These are phyloP conservation scores for Capronia coronata DNA, from an alignment of 2,329 filamentous ascomycete species.

Conservation along the genomic window DNA sequence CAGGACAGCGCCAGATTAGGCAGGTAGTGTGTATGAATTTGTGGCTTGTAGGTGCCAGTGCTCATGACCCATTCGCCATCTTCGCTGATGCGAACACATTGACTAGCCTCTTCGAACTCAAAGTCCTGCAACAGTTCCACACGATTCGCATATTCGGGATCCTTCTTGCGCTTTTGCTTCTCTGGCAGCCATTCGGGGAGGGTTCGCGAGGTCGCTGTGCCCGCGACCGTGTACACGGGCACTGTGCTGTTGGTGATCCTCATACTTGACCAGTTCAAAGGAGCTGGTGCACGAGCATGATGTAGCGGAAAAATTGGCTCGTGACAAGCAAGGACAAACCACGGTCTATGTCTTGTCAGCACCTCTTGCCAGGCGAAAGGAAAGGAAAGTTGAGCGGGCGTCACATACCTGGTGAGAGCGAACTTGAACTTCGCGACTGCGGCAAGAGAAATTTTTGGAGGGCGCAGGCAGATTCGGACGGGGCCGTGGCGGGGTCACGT, in stretches of 20 bases:
- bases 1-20: constrained; percentile 91
- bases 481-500: not conserved
- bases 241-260: constrained; percentile 63
- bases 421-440: not conserved
- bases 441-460: constrained; percentile 6
- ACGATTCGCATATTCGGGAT: constrained; percentile 85
- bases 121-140: constrained; percentile 96
- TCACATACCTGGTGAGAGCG: constrained; percentile 8
- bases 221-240: constrained; percentile 90
- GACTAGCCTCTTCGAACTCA: constrained; percentile 91
- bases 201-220: constrained; percentile 76
- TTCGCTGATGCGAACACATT: constrained; percentile 81
- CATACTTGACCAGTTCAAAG: constrained; percentile 31
- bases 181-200: constrained; percentile 93
- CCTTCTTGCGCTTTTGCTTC: constrained; percentile 84
- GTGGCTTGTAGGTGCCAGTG: constrained; percentile 69
- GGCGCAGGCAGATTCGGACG: constrained; percentile 1
- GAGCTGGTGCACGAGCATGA: not conserved
- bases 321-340: not conserved
- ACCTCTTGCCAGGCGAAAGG: not conserved
- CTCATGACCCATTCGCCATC: constrained; percentile 98
- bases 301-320: not conserved
- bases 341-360: not conserved
- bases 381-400: not conserved
- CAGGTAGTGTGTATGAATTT: constrained; percentile 93